Base-by-base conservation (phyloP, 2,329 filamentous ascomycete genomes). In the Sarocladium brachiariae region DNA sequence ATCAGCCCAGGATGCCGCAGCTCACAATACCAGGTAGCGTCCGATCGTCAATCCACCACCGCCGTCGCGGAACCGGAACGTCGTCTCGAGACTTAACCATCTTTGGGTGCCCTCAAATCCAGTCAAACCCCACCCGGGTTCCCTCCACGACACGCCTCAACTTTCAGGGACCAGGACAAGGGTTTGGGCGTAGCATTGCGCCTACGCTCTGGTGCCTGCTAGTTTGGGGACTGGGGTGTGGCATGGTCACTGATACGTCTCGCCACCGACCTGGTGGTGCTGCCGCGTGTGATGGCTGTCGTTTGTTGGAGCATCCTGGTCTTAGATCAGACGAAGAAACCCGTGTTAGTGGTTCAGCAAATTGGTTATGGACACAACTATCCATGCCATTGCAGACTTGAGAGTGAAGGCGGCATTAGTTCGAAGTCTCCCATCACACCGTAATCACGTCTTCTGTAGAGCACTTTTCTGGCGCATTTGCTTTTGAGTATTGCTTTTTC, bases 101-200 rank as follows among this genome's bases (percentile, higher is more conserved):
- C 27, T 47, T 33, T 8, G 19, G 25, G 18, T 33, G 9, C 4
- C 7, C 14, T 33, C 39, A 24, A 47, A 31, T 14, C 25, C 25
- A 11, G 21, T 11, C 24, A 25, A n/a, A 9, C 46, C 33, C 46
- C 46, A 37, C 46, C 27, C 46, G 30, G 30, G 25, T 19, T 49
- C 43, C 21, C 33, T 21, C 46, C n/a, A 49, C 46, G 31, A 27
- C 33, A 37, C 46, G 14, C 46, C 46, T 49, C 46, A 25, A 35
- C 23, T 31, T 49, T 25, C 46, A 27, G 31, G 31, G 46, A 49
- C 46, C 46, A 18, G 30, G 46, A 37, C 33, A 49, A 34, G 46
- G 46, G 46, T 49, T 18, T 35, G 46, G 46, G 46, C 46, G 30
- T 49, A 49, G 46, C 46, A 37, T 49, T 49, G 46, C 30, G 46